Evolutionary conservation across 768 basidiomycete genomes (phyloP).

Genomic region (Russula griseocarnosa): DNA sequence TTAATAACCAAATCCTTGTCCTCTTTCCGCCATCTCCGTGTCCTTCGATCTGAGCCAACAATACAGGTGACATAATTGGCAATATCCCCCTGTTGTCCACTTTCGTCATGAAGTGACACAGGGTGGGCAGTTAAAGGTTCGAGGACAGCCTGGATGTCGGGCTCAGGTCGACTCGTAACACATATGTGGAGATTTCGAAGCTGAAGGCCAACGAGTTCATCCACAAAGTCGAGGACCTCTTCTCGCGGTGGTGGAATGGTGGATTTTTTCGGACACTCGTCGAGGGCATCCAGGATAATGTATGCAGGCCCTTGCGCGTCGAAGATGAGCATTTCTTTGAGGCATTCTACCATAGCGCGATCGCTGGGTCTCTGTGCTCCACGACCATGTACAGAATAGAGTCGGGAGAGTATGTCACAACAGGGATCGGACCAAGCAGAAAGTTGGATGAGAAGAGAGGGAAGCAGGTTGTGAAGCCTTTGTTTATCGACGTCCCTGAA

Average conservation of each 20-base stretch:
- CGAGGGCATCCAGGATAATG: constrained; percentile 17
- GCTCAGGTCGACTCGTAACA: constrained; percentile 10
- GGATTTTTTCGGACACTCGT: constrained; percentile 6
- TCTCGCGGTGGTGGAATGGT: constrained; percentile 1
- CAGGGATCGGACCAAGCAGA: neutral
- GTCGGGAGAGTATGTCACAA: neutral
- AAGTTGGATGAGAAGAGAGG: constrained; percentile 11
- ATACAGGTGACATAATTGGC: neutral
- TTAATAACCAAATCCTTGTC: constrained; percentile 6
- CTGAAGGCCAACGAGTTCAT: neutral
- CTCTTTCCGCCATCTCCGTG: constrained; percentile 6
- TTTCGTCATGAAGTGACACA: constrained; percentile 6
- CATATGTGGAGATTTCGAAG: constrained; percentile 3
- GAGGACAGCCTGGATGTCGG: constrained; percentile 2
- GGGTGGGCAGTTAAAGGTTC: neutral
- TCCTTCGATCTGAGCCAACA: constrained; percentile 5
- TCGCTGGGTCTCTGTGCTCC: neutral
- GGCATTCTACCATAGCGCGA: neutral
- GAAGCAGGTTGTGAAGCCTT: neutral
- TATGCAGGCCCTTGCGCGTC: neutral
- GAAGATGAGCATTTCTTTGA: constrained; percentile 12
- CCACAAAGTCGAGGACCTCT: neutral
- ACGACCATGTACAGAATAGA: neutral
- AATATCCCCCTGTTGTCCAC: constrained; percentile 7
- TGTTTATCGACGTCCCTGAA: constrained; percentile 10